Evolutionary conservation across 2,329 filamentous ascomycete genomes (phyloP).

Genomic region (Orbilia oligospora): DNA sequence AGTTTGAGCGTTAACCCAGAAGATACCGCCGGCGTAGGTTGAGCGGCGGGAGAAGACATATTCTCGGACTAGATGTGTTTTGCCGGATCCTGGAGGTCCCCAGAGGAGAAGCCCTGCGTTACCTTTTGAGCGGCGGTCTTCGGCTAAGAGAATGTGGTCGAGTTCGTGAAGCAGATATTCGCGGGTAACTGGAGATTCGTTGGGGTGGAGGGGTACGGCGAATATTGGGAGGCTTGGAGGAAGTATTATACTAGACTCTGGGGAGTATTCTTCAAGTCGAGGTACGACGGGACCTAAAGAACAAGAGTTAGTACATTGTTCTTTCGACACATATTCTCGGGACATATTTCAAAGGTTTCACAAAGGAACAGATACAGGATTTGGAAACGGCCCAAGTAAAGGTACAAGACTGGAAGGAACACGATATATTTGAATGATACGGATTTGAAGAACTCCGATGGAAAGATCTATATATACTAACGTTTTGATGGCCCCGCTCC

Average conservation of each 20-base stretch:
- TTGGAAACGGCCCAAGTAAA: no score
- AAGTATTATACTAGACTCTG: constrained; percentile 46
- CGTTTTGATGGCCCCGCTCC: constrained; percentile 33
- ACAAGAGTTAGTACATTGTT: constrained; percentile 7
- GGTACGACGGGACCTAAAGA: constrained; percentile 30
- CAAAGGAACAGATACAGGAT: constrained; percentile 28
- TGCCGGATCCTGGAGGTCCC: constrained; percentile 77
- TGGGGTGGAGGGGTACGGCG: constrained; percentile 65
- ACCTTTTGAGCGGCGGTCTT: constrained; percentile 72
- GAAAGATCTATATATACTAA: constrained; percentile 51
- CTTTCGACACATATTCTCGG: not conserved
- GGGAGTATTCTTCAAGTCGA: constrained; percentile 30
- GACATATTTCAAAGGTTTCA: not conserved
- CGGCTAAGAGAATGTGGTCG: constrained; percentile 74
- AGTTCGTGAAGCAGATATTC: constrained; percentile 73
- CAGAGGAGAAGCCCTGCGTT: constrained; percentile 77
- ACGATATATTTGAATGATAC: constrained; percentile 27
- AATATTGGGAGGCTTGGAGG: constrained; percentile 53
- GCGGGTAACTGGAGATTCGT: constrained; percentile 76
- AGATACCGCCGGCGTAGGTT: constrained; percentile 77
- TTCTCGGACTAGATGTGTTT: constrained; percentile 78
- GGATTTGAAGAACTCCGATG: not conserved
- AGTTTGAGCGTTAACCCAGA: constrained; percentile 77
- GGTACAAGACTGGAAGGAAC: no score
- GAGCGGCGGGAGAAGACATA: constrained; percentile 71